Conservation (phyloP, 148 eudicot genomes). For the Rhododendron williamsianum region DNA sequence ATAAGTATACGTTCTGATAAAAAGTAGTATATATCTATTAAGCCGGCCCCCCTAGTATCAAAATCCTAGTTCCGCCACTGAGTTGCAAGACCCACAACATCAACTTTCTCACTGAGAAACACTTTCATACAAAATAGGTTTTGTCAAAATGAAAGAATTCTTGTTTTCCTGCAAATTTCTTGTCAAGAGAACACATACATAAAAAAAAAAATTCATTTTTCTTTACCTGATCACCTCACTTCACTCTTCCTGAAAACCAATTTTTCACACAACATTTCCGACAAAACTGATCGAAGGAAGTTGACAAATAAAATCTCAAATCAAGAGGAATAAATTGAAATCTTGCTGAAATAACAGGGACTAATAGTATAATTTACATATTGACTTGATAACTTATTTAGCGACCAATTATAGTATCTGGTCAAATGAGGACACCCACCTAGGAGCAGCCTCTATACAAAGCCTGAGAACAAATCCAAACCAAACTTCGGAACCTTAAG, state of each 20-base stretch:
- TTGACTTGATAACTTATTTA: background rate
- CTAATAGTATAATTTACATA: background rate
- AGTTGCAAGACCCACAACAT: too few relatives aligned
- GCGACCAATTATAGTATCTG: background rate
- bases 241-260: background rate
- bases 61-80: too few relatives aligned
- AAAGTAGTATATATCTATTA: too few relatives aligned
- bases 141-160: background rate
- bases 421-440: background rate
- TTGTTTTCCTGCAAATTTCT: too few relatives aligned
- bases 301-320: background rate
- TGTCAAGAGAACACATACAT: background rate
- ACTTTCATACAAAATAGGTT: too few relatives aligned
- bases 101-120: too few relatives aligned
- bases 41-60: too few relatives aligned
- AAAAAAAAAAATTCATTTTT: background rate
- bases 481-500: background rate
- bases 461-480: background rate
- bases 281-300: background rate
- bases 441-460: background rate
- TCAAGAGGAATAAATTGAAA: background rate
- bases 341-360: background rate
- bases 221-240: background rate
- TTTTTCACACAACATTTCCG: background rate
- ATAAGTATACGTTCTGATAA: too few relatives aligned